Base-by-base conservation (phyloP, 2,329 filamentous ascomycete genomes). In the Ophidiomyces ophidiicola region DNA sequence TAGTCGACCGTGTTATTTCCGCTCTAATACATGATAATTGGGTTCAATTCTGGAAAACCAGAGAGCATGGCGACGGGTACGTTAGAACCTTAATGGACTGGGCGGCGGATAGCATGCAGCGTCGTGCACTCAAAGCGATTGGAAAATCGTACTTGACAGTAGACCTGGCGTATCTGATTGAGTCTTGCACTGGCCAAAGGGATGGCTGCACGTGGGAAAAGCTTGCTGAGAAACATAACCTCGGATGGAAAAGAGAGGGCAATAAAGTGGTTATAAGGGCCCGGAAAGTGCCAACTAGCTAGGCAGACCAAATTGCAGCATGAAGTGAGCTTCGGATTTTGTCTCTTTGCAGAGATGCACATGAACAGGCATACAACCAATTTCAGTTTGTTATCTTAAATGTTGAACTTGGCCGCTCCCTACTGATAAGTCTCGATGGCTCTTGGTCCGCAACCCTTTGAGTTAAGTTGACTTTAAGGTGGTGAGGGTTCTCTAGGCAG, bases 1-100 rank as follows among this genome's bases (percentile, higher is more conserved):
- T 78, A 38, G 69, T 94, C 1, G 77, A 84, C 50, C 66, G 66
- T 3, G 71, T 82, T 18, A 64, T 98, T 11, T 63, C 64, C 12
- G 76, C 84, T 4, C 58, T 98, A 35, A 75, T 80, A 7, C 78
- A 80, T 47, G 85, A 90, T 52, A 82, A 96, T 55, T 96, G 84
- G 67, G 70, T 85, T 23, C 58, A 72, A 8, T 94, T 93, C 56
- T 82, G 80, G 67, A 71, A 74, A 46, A 65, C 82, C 32, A 78
- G 76, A 61, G 69, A 69, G 46, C 71, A 68, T 41, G 83, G 90
- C 20, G 85, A 94, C 62, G 83, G 82, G 6, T 82, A 93, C 59
- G 74, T 81, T 57, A 73, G 79, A 25, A 75, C 77, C 41, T 63
- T 98, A 42, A 78, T 96, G 69, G 81, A 85, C 53, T 88, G 78